Conservation (phyloP, 495 filamentous ascomycete genomes). For the Aspergillus coremiiformis region DNA sequence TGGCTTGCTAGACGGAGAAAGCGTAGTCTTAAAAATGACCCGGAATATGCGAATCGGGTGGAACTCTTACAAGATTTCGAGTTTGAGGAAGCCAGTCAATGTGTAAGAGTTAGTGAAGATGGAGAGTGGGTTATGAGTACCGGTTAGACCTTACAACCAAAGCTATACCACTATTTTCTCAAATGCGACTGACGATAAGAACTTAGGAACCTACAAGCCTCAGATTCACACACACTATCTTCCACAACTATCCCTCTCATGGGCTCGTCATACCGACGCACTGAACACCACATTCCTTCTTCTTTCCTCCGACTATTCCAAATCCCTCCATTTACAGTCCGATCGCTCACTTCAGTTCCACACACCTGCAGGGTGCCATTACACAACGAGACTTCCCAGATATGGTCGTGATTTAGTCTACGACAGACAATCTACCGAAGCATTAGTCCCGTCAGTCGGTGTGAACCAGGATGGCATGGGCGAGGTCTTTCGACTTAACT, state of each 20-base stretch:
- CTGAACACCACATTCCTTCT: slow-evolving; percentile 92
- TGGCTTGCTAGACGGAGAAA: slow-evolving; percentile 90
- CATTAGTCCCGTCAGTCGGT: slow-evolving; percentile 79
- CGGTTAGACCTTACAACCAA: slow-evolving; percentile 44
- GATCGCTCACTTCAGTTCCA: slow-evolving; percentile 93
- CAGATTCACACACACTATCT: slow-evolving; percentile 95
- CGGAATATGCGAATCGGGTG: slow-evolving; percentile 86
- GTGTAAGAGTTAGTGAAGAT: slow-evolving; percentile 87
- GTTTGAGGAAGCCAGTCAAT: slow-evolving; percentile 95
- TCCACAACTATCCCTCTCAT: slow-evolving; percentile 86
- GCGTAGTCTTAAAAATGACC: slow-evolving; percentile 86
- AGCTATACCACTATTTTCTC: not conserved
- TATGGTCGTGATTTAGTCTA: slow-evolving; percentile 89
- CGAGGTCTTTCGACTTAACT: slow-evolving; percentile 86
- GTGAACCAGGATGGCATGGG: slow-evolving; percentile 75
- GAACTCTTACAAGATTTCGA: slow-evolving; percentile 97
- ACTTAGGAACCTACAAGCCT: slow-evolving; percentile 76
- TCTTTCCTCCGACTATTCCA: slow-evolving; percentile 89
- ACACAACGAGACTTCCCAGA: slow-evolving; percentile 76
- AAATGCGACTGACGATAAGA: slow-evolving; percentile 10
- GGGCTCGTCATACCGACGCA: slow-evolving; percentile 81
- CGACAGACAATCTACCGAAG: slow-evolving; percentile 78
- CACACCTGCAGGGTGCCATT: slow-evolving; percentile 80
- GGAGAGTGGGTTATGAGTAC: slow-evolving; percentile 98
- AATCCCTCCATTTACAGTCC: slow-evolving; percentile 86